Conservation (phyloP, 176 grass and related monocot species). For the Carex littledalei region DNA sequence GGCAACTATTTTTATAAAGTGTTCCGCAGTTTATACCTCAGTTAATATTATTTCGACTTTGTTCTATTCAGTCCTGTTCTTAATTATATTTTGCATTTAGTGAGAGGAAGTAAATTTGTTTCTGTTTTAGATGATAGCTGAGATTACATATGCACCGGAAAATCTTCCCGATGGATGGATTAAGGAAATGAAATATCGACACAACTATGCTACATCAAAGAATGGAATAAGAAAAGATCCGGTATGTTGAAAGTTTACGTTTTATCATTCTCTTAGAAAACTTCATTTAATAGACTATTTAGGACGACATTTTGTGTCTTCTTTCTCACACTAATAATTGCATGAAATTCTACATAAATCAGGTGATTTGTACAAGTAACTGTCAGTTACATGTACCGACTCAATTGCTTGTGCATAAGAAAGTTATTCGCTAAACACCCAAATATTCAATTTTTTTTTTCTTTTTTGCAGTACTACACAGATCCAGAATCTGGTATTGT, state of each 20-base stretch:
- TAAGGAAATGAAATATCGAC: neutral
- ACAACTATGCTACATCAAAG: neutral
- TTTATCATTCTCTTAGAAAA: neutral
- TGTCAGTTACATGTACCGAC: neutral
- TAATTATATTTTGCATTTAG: neutral
- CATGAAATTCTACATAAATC: neutral
- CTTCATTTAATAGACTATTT: neutral
- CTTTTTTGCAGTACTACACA: neutral
- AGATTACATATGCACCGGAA: neutral
- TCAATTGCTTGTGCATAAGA: neutral
- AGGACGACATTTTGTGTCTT: neutral
- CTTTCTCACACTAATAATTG: neutral
- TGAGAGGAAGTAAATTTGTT: neutral
- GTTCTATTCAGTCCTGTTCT: neutral
- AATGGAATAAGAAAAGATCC: conserved; percentile 9
- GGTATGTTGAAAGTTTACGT: neutral
- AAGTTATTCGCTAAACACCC: neutral
- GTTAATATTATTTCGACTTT: neutral
- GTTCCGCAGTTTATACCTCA: neutral
- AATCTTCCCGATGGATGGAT: conserved; percentile 10
- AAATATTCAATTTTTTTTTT: neutral
- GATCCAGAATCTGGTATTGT: neutral
- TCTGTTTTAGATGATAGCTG: neutral
- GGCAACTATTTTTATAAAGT: neutral
- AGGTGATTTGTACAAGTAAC: neutral